Percentiles rank a stretch among this genome's conserved stretches.
phyloP scores from a whole-genome alignment of 441 rosid species.

The Raphanus hybrid region DNA sequence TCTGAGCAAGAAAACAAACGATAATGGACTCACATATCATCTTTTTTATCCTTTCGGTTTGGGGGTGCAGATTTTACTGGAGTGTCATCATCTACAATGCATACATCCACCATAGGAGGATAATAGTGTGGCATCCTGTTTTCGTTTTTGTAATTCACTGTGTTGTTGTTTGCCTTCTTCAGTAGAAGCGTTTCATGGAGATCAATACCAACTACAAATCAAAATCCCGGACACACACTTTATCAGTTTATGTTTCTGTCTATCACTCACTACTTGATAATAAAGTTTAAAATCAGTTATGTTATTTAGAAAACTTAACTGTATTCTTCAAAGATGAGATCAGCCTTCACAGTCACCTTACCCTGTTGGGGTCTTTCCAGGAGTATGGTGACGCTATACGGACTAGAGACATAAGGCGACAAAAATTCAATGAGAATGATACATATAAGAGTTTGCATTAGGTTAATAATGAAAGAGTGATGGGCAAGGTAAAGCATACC shows the following conservation, averaged over 20 bases:
- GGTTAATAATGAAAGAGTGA: conserved; percentile 6
- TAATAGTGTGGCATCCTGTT: conserved; percentile 49
- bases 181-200: conserved; percentile 67
- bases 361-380: conserved; percentile 52
- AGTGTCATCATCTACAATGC: conserved; percentile 48
- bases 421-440: neutral
- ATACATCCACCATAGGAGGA: conserved; percentile 50
- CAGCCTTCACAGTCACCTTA: conserved; percentile 80
- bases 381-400: conserved; percentile 64
- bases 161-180: conserved; percentile 47
- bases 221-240: conserved; percentile 17
- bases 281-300: conserved; percentile 12
- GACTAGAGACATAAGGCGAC: conserved; percentile 57
- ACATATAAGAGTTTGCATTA: neutral
- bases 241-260: neutral
- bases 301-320: conserved; percentile 50
- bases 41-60: conserved; percentile 31
- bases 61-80: conserved; percentile 41
- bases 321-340: conserved; percentile 88
- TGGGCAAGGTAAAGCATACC: conserved; percentile 51
- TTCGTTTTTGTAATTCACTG: conserved; percentile 38
- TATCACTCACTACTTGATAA: conserved; percentile 12
- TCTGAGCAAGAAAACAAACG: conserved; percentile 11
- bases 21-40: conserved; percentile 30
- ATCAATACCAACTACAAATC: conserved; percentile 81